A percentile compares a stretch with the other conserved stretches of the same genome.
Conservation (phyloP, 352 stramenopile genomes). For the Phytophthora ohioensis region DNA sequence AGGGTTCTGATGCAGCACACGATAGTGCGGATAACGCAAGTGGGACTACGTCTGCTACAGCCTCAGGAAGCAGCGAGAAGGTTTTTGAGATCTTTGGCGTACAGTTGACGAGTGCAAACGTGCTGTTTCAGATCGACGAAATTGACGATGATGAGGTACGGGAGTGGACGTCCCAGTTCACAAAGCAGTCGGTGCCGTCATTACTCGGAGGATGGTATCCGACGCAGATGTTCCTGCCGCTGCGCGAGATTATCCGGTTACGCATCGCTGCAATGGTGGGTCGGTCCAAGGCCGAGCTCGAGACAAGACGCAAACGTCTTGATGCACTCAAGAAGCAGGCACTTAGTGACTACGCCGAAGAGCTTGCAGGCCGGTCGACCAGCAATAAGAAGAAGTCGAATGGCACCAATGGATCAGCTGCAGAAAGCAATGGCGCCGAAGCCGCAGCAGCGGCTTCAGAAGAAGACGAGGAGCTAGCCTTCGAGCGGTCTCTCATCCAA, state of each 20-base stretch:
- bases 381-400: constrained; percentile 34
- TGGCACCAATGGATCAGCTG: constrained; percentile 2
- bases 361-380: constrained; percentile 39
- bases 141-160: constrained; percentile 74
- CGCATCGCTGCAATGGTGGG: constrained; percentile 79
- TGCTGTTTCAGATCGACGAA: constrained; percentile 79
- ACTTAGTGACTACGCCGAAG: constrained; percentile 62
- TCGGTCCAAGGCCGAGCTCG: constrained; percentile 73
- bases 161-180: constrained; percentile 63
- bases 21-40: constrained; percentile 42
- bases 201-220: constrained; percentile 82
- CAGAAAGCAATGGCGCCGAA: constrained; percentile 22
- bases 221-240: constrained; percentile 79
- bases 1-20: constrained; percentile 35
- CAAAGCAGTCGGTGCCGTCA: constrained; percentile 52
- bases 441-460: constrained; percentile 24
- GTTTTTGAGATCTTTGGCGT: constrained; percentile 79
- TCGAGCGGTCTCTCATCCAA: constrained; percentile 48
- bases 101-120: constrained; percentile 73
- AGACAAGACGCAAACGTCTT: constrained; percentile 69
- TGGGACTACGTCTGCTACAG: constrained; percentile 7
- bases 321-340: constrained; percentile 81
- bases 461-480: constrained; percentile 46
- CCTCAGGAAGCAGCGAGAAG: constrained; percentile 32
- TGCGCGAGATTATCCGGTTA: constrained; percentile 81